Percentiles rank a stretch among this genome's conserved stretches.
These are phyloP conservation scores for Rosa multiflora DNA, from an alignment of 306 rosid species.

Conservation along the genomic window DNA sequence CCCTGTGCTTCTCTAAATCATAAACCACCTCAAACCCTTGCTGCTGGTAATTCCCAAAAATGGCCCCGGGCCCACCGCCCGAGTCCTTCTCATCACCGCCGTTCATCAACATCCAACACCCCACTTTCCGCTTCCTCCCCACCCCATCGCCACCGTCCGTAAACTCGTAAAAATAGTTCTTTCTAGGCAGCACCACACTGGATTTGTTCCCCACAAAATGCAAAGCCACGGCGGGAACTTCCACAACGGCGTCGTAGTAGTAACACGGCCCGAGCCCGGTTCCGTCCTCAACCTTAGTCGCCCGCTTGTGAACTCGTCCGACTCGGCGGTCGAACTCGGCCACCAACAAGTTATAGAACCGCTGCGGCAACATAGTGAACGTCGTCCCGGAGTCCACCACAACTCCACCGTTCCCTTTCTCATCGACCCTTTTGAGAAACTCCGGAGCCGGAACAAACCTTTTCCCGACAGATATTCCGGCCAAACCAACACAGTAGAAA, in stretches of 20 bases:
- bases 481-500: conserved; percentile 71
- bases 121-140: conserved; percentile 50
- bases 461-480: conserved; percentile 66
- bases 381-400: conserved; percentile 97
- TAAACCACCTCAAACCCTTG: conserved; percentile 89
- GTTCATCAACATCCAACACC: conserved; percentile 91
- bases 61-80: conserved; percentile 82
- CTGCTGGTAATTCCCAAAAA: conserved; percentile 88
- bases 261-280: conserved; percentile 87
- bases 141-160: conserved; percentile 52
- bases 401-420: conserved; percentile 63
- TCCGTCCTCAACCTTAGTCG: conserved; percentile 54
- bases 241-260: conserved; percentile 32
- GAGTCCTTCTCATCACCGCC: conserved; percentile 82
- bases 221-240: conserved; percentile 56
- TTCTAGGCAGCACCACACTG: conserved; percentile 64
- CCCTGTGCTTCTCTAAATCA: conserved; percentile 67
- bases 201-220: conserved; percentile 72
- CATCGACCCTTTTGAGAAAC: conserved; percentile 48
- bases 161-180: conserved; percentile 77
- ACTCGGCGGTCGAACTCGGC: conserved; percentile 65
- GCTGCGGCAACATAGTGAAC: conserved; percentile 79
- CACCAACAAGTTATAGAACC: conserved; percentile 61
- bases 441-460: conserved; percentile 56
- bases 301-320: conserved; percentile 54